These are phyloP conservation scores for Magnusiomyces magnusii DNA, from an alignment of 1,139 yeast genomes.

Conservation along the genomic window DNA sequence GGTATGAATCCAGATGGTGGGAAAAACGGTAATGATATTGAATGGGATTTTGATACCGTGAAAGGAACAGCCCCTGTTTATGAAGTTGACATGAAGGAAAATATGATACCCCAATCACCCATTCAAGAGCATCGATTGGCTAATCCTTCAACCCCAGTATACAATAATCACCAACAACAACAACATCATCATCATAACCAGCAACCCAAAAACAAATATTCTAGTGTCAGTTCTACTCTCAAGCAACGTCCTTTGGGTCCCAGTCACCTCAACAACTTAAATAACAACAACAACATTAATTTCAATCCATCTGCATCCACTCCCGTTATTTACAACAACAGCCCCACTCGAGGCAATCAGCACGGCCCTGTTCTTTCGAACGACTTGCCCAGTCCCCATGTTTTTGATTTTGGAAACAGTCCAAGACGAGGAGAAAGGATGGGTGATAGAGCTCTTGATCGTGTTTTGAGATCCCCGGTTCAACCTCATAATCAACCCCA, in stretches of 20 bases:
- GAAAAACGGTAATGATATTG: slow-evolving; percentile 27
- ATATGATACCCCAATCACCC: background rate
- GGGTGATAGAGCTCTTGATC: background rate
- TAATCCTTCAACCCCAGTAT: background rate
- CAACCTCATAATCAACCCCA: background rate
- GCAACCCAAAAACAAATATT: background rate
- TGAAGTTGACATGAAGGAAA: background rate
- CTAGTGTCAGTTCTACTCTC: background rate
- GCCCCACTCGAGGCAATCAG: background rate
- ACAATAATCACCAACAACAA: background rate
- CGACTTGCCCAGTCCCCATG: background rate
- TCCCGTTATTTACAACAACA: background rate
- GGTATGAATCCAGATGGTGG: slow-evolving; percentile 4
- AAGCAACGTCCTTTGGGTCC: background rate
- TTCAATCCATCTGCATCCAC: background rate
- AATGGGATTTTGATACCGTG: slow-evolving; percentile 37
- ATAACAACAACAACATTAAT: background rate
- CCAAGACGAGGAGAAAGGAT: background rate
- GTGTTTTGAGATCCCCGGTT: background rate
- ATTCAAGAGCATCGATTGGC: background rate
- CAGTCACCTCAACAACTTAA: background rate
- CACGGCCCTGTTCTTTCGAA: background rate
- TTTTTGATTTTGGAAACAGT: background rate
- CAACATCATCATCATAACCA: background rate
- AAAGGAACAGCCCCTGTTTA: slow-evolving; percentile 15